Conservation (phyloP, 306 rosid genomes). For the Cyclanthera cordifolia region DNA sequence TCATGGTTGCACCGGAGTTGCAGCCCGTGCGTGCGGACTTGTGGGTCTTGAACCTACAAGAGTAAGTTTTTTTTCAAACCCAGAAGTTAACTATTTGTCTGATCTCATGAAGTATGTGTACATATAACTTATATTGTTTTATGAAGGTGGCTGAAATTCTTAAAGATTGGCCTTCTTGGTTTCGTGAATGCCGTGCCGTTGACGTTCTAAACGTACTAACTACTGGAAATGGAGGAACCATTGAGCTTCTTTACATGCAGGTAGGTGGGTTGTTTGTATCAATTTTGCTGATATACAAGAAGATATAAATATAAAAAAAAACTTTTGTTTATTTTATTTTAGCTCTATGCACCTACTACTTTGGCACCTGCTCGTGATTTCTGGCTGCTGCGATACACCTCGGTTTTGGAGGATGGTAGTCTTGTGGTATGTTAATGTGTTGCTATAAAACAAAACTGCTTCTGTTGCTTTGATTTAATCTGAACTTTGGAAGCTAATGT, state of each 20-base stretch:
- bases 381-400: conserved; percentile 97
- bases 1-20: conserved; percentile 97
- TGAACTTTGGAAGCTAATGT: not conserved
- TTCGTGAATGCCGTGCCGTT: conserved; percentile 76
- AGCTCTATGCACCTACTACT: conserved; percentile 96
- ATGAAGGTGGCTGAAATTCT: conserved; percentile 87
- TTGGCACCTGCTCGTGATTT: conserved; percentile 97
- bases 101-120: not conserved
- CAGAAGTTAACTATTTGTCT: not conserved
- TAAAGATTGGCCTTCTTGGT: conserved; percentile 91
- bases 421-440: conserved; percentile 57
- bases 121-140: not conserved
- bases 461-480: not conserved
- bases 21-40: conserved; percentile 98
- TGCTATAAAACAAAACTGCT: too few relatives aligned
- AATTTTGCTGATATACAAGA: not conserved
- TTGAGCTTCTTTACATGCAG: conserved; percentile 97
- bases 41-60: conserved; percentile 95
- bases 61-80: conserved; percentile 40
- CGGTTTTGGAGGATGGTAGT: conserved; percentile 90
- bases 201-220: conserved; percentile 72
- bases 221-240: conserved; percentile 85
- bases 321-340: conserved; percentile 17
- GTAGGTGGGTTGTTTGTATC: conserved; percentile 20
- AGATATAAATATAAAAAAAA: not conserved